These are phyloP conservation scores for Talaromyces adpressus DNA, from an alignment of 495 filamentous ascomycete species.

Conservation along the genomic window DNA sequence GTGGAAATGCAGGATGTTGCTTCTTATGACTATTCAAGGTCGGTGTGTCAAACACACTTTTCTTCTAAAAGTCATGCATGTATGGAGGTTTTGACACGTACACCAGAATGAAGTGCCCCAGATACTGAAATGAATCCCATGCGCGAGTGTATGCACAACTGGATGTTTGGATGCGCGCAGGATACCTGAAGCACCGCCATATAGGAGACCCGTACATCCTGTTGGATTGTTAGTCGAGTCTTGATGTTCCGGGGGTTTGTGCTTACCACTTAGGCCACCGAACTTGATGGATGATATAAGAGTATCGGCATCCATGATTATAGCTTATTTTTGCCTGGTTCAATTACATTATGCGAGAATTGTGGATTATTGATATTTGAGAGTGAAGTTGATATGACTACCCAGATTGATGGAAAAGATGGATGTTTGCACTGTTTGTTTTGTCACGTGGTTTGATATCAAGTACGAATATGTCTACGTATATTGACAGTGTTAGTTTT, in stretches of 20 bases:
- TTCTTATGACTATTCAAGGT: slow-evolving; percentile 39
- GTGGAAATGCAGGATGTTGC: slow-evolving; percentile 32
- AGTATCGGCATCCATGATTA: slow-evolving; percentile 13
- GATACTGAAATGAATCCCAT: slow-evolving; percentile 71
- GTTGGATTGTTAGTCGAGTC: neutral
- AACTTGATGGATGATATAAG: slow-evolving; percentile 40
- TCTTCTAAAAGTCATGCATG: no score
- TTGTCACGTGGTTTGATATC: neutral
- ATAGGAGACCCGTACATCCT: slow-evolving; percentile 66
- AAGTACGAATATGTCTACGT: neutral
- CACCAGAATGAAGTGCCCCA: slow-evolving; percentile 74
- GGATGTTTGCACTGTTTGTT: slow-evolving; percentile 4
- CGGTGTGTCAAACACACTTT: no score
- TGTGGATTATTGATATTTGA: neutral
- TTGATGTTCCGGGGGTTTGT: neutral
- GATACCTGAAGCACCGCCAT: slow-evolving; percentile 63
- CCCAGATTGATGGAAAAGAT: neutral
- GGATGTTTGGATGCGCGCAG: slow-evolving; percentile 60
- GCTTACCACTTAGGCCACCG: slow-evolving; percentile 47
- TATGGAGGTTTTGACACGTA: slow-evolving; percentile 38
- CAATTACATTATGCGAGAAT: neutral
- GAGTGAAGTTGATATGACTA: neutral
- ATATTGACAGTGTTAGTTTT: neutral
- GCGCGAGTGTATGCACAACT: slow-evolving; percentile 61
- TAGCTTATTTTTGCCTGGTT: neutral